Evolutionary conservation across 805 yeast species (phyloP).

Genomic region (Candida sithepensis): DNA sequence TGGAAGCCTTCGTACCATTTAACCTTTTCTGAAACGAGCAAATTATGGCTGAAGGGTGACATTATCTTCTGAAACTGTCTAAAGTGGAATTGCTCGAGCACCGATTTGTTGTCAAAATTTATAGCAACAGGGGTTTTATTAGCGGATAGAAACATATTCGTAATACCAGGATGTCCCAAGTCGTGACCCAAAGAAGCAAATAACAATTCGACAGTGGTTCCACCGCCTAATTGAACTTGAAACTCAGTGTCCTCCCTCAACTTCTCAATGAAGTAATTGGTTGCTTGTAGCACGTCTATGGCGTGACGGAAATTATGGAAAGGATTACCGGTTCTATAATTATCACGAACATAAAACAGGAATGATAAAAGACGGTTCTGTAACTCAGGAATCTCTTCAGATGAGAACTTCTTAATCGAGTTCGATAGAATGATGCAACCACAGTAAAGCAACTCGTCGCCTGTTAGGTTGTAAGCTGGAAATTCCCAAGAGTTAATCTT

Average conservation of each 20-base stretch:
- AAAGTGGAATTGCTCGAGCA: constrained; percentile 80
- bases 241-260: constrained; percentile 10
- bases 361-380: constrained; percentile 51
- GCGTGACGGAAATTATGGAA: constrained; percentile 97
- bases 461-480: constrained; percentile 60
- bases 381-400: background rate
- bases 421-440: constrained; percentile 49
- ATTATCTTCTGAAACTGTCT: constrained; percentile 52
- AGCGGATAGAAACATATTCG: constrained; percentile 64
- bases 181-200: constrained; percentile 93
- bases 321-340: constrained; percentile 80
- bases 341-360: constrained; percentile 65
- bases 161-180: constrained; percentile 95
- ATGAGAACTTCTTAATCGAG: background rate
- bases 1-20: background rate
- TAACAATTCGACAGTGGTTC: constrained; percentile 56
- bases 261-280: constrained; percentile 53
- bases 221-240: constrained; percentile 9
- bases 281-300: constrained; percentile 90
- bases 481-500: constrained; percentile 62
- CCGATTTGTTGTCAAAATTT: constrained; percentile 60
- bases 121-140: constrained; percentile 60
- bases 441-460: constrained; percentile 64
- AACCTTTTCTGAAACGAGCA: constrained; percentile 1
- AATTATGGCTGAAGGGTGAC: constrained; percentile 11